A percentile compares a stretch with the other conserved stretches of the same genome.
Evolutionary conservation across 169 alveolate genomes (phyloP).

Genomic region (Amoebophrya sp.): DNA sequence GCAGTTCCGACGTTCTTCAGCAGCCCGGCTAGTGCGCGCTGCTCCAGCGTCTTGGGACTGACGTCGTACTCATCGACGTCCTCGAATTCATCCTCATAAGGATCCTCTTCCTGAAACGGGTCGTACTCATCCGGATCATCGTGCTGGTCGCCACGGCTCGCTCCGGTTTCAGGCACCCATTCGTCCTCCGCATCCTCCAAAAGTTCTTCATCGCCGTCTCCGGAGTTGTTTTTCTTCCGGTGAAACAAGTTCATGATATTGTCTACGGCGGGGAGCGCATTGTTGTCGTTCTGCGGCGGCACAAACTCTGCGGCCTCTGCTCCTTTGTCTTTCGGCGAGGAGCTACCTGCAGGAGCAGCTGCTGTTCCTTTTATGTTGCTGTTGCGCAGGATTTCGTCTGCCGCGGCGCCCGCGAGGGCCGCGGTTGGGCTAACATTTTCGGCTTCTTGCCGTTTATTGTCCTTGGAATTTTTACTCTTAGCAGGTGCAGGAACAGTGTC

Average conservation of each 20-base stretch:
- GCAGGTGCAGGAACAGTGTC: too few species aligned
- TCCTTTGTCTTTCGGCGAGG: too few species aligned
- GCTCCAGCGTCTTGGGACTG: not conserved
- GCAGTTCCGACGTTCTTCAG: too few species aligned
- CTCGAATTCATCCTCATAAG: slow-evolving; percentile 1
- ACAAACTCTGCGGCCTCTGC: not conserved
- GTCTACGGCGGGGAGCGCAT: not conserved
- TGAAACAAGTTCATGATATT: not conserved
- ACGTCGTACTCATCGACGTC: not conserved
- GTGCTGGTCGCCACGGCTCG: not conserved
- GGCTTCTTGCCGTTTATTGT: too few species aligned
- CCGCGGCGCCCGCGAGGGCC: too few species aligned
- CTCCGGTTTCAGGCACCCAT: not conserved
- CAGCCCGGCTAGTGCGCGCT: too few species aligned
- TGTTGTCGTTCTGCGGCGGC: not conserved
- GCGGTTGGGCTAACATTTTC: too few species aligned
- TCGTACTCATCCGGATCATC: not conserved
- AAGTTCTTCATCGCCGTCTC: not conserved
- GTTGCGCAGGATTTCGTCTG: too few species aligned
- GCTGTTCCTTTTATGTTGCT: too few species aligned
- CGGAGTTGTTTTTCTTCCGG: too few species aligned
- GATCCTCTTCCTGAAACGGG: not conserved
- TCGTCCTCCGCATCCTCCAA: not conserved
- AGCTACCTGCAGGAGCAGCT: too few species aligned
- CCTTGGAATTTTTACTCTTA: too few species aligned